phyloP scores from a whole-genome alignment of 2,329 filamentous ascomycete species.

The Trichoderma sp. region DNA sequence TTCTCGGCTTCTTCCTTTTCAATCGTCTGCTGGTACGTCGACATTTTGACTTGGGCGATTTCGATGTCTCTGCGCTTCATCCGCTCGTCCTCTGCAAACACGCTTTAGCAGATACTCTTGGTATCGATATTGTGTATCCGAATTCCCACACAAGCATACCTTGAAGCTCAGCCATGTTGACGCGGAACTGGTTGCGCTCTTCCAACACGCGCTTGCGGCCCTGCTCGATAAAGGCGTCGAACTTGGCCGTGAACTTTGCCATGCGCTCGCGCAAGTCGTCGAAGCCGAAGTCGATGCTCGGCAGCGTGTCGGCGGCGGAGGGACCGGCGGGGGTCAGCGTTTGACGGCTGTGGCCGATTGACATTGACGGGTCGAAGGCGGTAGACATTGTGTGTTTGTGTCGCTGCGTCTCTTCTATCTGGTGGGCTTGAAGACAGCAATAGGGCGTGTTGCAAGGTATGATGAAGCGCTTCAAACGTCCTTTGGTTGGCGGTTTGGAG shows the following conservation, averaged over 20 bases:
- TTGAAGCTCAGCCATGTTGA: constrained; percentile 86
- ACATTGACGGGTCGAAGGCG: constrained; percentile 70
- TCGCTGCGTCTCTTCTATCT: background rate
- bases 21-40: constrained; percentile 72
- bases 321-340: constrained; percentile 60
- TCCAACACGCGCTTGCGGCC: constrained; percentile 87
- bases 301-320: constrained; percentile 76
- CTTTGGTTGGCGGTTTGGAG: background rate
- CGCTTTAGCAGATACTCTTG: constrained; percentile 1
- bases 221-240: constrained; percentile 92
- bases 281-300: constrained; percentile 92
- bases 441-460: background rate
- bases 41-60: constrained; percentile 72
- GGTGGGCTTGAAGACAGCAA: background rate
- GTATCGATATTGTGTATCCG: background rate
- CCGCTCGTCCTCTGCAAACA: constrained; percentile 75
- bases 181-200: constrained; percentile 90
- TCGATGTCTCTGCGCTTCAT: constrained; percentile 88
- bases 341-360: constrained; percentile 59
- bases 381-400: constrained; percentile 51
- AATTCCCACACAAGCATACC: constrained; percentile 56
- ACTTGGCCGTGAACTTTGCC: constrained; percentile 85
- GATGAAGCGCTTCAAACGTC: background rate
- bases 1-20: constrained; percentile 76
- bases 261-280: constrained; percentile 94